Evolutionary conservation across 768 basidiomycete species (phyloP).

Genomic region (Gyrodon lividus): DNA sequence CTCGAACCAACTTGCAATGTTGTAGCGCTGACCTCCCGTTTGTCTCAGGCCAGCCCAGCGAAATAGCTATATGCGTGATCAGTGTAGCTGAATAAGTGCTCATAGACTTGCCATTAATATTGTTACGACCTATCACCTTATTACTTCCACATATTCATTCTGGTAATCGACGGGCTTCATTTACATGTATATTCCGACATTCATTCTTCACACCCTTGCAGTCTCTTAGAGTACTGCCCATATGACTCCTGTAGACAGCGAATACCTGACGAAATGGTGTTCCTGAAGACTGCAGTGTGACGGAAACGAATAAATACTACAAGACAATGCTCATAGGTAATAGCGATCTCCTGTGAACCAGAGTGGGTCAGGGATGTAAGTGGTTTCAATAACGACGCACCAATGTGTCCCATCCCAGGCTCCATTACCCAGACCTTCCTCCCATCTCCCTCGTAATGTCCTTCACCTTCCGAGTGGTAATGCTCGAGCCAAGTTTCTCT

Average conservation of each 20-base stretch:
- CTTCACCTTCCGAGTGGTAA: constrained; percentile 46
- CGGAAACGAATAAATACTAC: neutral
- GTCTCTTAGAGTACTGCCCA: neutral
- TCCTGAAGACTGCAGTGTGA: neutral
- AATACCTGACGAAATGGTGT: neutral
- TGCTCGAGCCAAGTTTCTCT: constrained; percentile 71
- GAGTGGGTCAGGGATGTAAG: neutral
- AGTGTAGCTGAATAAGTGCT: neutral
- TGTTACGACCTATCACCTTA: constrained; percentile 4
- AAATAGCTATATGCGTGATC: constrained; percentile 16
- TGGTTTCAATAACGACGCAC: constrained; percentile 36
- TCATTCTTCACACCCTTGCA: constrained; percentile 17
- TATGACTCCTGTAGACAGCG: neutral
- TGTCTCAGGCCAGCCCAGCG: constrained; percentile 24
- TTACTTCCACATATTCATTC: neutral
- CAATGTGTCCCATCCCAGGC: constrained; percentile 88
- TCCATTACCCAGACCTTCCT: constrained; percentile 80
- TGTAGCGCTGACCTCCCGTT: constrained; percentile 1
- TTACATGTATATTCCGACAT: constrained; percentile 16
- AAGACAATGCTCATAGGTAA: constrained; percentile 28
- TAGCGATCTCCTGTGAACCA: constrained; percentile 39
- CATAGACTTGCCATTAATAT: neutral
- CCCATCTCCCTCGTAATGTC: constrained; percentile 44
- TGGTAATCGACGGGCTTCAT: constrained; percentile 5
- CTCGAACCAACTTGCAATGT: neutral